Evolutionary conservation across 2,329 filamentous ascomycete species (phyloP).

Genomic region (Geosmithia flava): DNA sequence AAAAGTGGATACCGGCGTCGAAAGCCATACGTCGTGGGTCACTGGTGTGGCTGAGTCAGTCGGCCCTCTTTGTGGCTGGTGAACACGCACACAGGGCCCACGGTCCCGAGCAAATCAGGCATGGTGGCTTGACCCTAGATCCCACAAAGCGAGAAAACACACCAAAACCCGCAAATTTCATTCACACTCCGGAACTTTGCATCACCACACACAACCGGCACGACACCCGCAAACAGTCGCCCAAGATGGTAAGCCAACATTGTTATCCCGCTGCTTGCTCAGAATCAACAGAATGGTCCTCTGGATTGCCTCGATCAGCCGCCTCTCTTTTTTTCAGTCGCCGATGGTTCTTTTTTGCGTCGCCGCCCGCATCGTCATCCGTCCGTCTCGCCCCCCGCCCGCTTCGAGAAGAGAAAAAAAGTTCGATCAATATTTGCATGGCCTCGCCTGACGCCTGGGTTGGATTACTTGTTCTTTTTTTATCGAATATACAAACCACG

Average conservation of each 20-base stretch:
- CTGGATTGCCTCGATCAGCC: background rate
- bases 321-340: background rate
- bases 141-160: constrained; percentile 31
- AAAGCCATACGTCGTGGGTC: background rate
- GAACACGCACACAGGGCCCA: constrained; percentile 8
- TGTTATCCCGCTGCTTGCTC: background rate
- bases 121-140: constrained; percentile 22
- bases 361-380: no score
- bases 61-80: constrained; percentile 9
- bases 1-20: constrained; percentile 1
- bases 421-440: no score
- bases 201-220: constrained; percentile 27
- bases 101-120: constrained; percentile 15
- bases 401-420: background rate
- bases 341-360: constrained; percentile 1
- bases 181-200: constrained; percentile 21
- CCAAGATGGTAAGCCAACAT: constrained; percentile 31
- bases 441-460: no score
- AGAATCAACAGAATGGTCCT: background rate
- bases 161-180: constrained; percentile 28
- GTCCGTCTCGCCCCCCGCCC: background rate
- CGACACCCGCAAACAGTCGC: constrained; percentile 30
- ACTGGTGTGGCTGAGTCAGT: constrained; percentile 7
- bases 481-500: no score
- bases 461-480: no score